These are phyloP conservation scores for Clathrus columnatus DNA, from an alignment of 768 basidiomycete species.

Conservation along the genomic window DNA sequence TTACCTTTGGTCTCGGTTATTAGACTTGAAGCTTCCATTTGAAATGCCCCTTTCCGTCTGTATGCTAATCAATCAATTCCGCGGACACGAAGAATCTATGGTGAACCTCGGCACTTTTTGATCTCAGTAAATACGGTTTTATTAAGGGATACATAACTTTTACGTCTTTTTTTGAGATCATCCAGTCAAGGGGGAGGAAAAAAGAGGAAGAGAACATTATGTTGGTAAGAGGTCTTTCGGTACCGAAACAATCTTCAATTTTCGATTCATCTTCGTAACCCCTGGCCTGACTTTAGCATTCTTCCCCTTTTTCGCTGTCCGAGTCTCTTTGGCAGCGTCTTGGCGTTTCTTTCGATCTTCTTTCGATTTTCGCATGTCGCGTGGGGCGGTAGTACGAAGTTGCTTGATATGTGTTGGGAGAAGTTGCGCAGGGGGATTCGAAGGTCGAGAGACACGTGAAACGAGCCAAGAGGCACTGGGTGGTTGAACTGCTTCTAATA, in stretches of 20 bases:
- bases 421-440: conserved; percentile 13
- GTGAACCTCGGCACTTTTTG: no score
- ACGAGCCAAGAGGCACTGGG: conserved; percentile 62
- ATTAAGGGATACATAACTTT: no score
- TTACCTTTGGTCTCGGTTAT: no score
- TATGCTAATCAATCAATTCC: no score
- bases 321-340: conserved; percentile 35
- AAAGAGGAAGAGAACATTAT: background rate
- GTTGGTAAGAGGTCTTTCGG: background rate
- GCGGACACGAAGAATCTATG: no score
- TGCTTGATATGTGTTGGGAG: conserved; percentile 78
- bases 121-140: no score
- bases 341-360: conserved; percentile 43
- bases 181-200: background rate
- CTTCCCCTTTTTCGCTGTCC: conserved; percentile 7
- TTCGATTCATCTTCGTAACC: no score
- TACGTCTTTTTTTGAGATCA: background rate
- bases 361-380: conserved; percentile 68
- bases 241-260: background rate
- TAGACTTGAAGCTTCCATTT: no score
- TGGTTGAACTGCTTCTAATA: conserved; percentile 44
- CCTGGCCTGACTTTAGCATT: no score
- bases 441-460: conserved; percentile 17
- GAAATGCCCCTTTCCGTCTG: no score
- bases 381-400: conserved; percentile 65